These are phyloP conservation scores for Plasmodium coatneyi DNA, from an alignment of 169 alveolate species.

Conservation along the genomic window DNA sequence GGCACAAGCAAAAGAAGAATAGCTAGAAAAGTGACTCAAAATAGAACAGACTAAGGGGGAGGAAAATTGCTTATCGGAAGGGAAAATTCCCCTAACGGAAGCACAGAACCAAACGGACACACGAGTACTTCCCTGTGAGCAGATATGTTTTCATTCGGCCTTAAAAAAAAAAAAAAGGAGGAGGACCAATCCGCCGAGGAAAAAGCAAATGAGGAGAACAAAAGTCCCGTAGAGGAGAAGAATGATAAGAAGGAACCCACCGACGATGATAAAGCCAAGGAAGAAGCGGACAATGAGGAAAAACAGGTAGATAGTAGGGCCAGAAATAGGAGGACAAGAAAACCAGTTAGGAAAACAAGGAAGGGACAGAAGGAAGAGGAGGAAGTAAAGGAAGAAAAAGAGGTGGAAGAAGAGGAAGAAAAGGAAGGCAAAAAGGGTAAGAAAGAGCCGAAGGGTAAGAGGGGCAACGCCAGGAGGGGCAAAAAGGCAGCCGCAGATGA, in stretches of 20 bases:
- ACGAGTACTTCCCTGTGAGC: background rate
- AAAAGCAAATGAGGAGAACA: background rate
- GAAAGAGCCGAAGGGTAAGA: background rate
- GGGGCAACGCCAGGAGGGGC: background rate
- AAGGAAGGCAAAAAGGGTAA: background rate
- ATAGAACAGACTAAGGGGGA: background rate
- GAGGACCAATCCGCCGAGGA: conserved; percentile 39
- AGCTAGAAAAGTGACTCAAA: background rate
- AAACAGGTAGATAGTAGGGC: background rate
- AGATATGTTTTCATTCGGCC: conserved; percentile 43
- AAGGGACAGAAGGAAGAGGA: conserved; percentile 5
- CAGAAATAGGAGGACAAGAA: background rate
- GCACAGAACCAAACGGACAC: background rate
- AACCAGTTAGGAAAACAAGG: background rate
- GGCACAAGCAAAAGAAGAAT: background rate
- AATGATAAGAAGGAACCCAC: conserved; percentile 2
- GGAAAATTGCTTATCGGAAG: background rate
- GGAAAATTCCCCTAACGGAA: background rate
- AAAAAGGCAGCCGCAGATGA: background rate
- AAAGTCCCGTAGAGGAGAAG: background rate
- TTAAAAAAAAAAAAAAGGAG: conserved; percentile 21
- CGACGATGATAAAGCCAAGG: conserved; percentile 3
- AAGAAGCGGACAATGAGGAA: conserved; percentile 24
- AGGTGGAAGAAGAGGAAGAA: conserved; percentile 13
- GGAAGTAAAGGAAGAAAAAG: conserved; percentile 11